Evolutionary conservation across 2,329 filamentous ascomycete species (phyloP).

Genomic region (Atkinsonella texensis): DNA sequence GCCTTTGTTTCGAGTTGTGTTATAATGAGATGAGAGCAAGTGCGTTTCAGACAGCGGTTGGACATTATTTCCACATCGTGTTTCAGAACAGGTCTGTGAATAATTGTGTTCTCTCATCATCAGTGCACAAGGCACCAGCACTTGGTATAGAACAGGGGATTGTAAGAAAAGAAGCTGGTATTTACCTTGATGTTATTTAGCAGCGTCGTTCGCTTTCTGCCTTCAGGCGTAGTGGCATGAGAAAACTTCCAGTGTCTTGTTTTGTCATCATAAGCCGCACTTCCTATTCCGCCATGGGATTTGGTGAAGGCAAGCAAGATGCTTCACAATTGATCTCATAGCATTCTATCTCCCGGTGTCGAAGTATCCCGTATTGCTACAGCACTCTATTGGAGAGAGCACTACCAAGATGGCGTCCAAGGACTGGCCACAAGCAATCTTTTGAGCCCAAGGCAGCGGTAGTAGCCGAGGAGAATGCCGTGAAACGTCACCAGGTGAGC

Average conservation of each 20-base stretch:
- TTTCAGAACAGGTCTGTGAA: conserved; percentile 83
- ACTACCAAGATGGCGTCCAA: too few species aligned
- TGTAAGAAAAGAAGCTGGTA: conserved; percentile 9
- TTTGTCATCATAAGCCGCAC: conserved; percentile 58
- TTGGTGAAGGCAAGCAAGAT: conserved; percentile 63
- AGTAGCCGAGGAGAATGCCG: too few species aligned
- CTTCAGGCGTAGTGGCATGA: conserved; percentile 38
- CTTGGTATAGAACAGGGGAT: background rate
- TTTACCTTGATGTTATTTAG: conserved; percentile 24
- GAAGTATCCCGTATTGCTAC: background rate
- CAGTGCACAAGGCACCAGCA: conserved; percentile 6
- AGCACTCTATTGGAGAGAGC: too few species aligned
- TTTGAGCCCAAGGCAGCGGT: too few species aligned
- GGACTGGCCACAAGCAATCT: too few species aligned
- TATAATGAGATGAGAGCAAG: background rate
- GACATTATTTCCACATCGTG: conserved; percentile 57
- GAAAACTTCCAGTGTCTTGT: conserved; percentile 66
- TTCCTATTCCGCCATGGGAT: conserved; percentile 73
- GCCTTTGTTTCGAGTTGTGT: background rate
- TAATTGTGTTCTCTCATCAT: conserved; percentile 59
- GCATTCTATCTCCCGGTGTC: conserved; percentile 10
- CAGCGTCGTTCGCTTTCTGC: conserved; percentile 1
- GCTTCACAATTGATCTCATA: conserved; percentile 55
- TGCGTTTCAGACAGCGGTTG: conserved; percentile 67
- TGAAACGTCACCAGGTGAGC: too few species aligned